These are phyloP conservation scores for Amaranthus cruentus DNA, from an alignment of 148 eudicot genomes.

Conservation along the genomic window DNA sequence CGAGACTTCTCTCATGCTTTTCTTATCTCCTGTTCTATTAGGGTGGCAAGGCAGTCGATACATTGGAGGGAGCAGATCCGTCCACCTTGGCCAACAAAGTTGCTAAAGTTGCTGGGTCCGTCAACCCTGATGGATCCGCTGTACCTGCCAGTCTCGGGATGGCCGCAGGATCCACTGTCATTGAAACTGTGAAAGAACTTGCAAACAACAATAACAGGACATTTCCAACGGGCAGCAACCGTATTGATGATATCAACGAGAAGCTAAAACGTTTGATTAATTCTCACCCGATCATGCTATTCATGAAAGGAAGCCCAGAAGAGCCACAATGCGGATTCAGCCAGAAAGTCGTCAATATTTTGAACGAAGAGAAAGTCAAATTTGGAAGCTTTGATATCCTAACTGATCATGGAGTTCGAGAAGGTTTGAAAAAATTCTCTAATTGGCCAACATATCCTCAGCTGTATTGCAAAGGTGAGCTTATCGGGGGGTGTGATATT, in stretches of 20 bases:
- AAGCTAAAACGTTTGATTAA: conserved; percentile 52
- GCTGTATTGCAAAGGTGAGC: conserved; percentile 89
- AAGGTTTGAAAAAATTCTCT: conserved; percentile 87
- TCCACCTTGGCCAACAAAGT: conserved; percentile 91
- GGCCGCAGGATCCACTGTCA: conserved; percentile 80
- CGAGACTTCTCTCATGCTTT: background rate
- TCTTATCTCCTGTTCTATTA: conserved; percentile 23
- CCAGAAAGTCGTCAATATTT: conserved; percentile 69
- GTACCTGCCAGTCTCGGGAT: conserved; percentile 93
- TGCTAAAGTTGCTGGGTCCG: conserved; percentile 71
- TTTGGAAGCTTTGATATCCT: conserved; percentile 93
- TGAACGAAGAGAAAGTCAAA: conserved; percentile 65
- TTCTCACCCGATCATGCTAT: conserved; percentile 79
- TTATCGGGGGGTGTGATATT: conserved; percentile 88
- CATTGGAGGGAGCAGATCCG: conserved; percentile 94
- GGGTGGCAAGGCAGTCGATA: conserved; percentile 86
- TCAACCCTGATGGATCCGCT: conserved; percentile 62
- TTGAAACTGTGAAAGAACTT: conserved; percentile 66
- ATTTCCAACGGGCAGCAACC: conserved; percentile 26
- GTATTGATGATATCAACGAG: conserved; percentile 36
- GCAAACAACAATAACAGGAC: conserved; percentile 42
- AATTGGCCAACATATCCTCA: conserved; percentile 99
- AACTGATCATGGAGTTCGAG: conserved; percentile 62
- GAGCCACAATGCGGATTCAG: conserved; percentile 91
- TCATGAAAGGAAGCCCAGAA: conserved; percentile 93